These are phyloP conservation scores for Diaporthe citri DNA, from an alignment of 2,329 filamentous ascomycete species.

Conservation along the genomic window DNA sequence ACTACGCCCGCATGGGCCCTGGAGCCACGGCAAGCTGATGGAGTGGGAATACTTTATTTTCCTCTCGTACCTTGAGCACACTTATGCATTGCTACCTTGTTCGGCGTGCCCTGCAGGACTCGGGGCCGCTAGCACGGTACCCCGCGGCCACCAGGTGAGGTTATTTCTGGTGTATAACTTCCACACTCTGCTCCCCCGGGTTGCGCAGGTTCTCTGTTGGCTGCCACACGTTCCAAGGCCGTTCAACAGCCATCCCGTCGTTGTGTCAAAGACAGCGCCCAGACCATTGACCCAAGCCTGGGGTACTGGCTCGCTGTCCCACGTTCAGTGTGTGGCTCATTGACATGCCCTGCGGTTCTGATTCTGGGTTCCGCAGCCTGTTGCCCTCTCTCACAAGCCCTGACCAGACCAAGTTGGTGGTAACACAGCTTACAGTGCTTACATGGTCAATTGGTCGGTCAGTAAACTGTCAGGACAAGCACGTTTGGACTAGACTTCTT, in stretches of 20 bases:
- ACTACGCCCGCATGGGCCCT: constrained; percentile 4
- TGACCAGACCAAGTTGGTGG: constrained; percentile 3
- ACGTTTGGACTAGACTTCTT: constrained; percentile 28
- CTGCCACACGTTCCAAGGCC: background rate
- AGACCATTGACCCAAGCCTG: background rate
- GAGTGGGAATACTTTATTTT: constrained; percentile 4
- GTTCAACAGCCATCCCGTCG: background rate
- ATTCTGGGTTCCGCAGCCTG: constrained; percentile 5
- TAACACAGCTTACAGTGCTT: constrained; percentile 40
- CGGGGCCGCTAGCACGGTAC: constrained; percentile 34
- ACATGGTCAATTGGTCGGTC: constrained; percentile 33
- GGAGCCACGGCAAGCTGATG: constrained; percentile 31
- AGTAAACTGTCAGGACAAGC: constrained; percentile 23
- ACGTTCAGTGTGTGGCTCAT: background rate
- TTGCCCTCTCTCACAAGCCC: constrained; percentile 1
- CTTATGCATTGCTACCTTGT: constrained; percentile 38
- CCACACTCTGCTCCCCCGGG: background rate
- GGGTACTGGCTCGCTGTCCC: background rate
- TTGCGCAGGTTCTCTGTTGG: background rate
- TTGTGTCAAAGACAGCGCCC: background rate
- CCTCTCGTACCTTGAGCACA: constrained; percentile 34
- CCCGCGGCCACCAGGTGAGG: constrained; percentile 33
- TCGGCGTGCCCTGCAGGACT: constrained; percentile 29
- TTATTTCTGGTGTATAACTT: background rate
- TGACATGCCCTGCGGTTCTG: background rate